Base-by-base conservation (phyloP, 148 eudicot genomes). In the Silene conica region DNA sequence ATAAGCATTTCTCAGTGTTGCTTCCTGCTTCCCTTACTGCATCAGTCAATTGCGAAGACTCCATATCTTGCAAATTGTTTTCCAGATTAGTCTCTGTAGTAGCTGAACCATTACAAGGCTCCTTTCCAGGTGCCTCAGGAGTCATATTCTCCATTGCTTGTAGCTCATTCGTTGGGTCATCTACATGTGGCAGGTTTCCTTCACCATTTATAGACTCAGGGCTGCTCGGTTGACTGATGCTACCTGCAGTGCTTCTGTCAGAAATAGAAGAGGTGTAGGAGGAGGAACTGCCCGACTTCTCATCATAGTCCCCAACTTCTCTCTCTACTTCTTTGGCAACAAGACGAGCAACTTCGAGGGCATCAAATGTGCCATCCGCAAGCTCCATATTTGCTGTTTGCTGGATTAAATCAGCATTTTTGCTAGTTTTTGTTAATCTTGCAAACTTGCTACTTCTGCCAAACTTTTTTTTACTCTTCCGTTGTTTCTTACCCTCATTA, bases 271-370 rank as follows among this genome's bases (percentile, higher is more conserved):
- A 72, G 14, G 76, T 23, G 61, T 54, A 63, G 3, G 76, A 78
- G 21, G 76, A 68, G 68, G 97, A 87, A 75, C 85, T 87, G 56
- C 86, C 81, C 74, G 87, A 87, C 43, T 79, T 86, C 64, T 89
- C 95, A 71, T 78, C 76, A 71, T 82, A 80, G 76, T 84, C 92
- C 54, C 52, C 85, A 41, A 90, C 89, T 78, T 94, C 92, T 77
- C 89, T 87, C 82, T 87, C 93, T 66, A 92, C 97, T 80, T 95
- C 98, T 54, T 81, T 84, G 66, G 99, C 99, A 65, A 95, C 99
- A 65, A 81, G 89, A 59, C 96, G 79, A 80, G 99, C 99, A 76
- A 92, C 84, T 79, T 92, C 94, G 65, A 95, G 74, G 22, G 99
- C 91, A 82, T 95, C 99, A 74, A 90, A 71, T 61, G 83, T 86